Conservation (phyloP, 306 rosid species). For the Castanospermum australe region DNA sequence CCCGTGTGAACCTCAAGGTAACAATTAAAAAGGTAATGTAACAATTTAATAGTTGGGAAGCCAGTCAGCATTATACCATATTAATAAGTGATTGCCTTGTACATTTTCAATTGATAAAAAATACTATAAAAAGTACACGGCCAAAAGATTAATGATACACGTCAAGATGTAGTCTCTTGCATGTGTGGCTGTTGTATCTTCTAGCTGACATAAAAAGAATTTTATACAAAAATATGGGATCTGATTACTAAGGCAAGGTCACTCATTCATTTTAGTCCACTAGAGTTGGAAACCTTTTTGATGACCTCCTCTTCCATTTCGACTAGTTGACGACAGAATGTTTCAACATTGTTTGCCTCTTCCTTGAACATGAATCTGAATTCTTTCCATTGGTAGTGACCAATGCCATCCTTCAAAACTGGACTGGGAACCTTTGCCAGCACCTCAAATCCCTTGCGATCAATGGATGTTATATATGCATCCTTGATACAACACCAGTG, state of each 20-base stretch:
- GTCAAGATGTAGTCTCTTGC: background rate
- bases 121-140: background rate
- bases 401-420: slow-evolving; percentile 45
- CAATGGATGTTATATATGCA: slow-evolving; percentile 63
- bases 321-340: slow-evolving; percentile 69
- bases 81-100: background rate
- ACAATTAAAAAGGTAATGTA: background rate
- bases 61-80: background rate
- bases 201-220: background rate
- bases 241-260: background rate
- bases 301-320: slow-evolving; percentile 86
- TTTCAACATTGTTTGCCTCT: slow-evolving; percentile 59
- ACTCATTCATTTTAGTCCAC: slow-evolving; percentile 50
- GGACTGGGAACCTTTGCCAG: slow-evolving; percentile 59
- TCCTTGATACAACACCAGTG: slow-evolving; percentile 50
- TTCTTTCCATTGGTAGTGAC: slow-evolving; percentile 68
- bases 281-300: slow-evolving; percentile 57
- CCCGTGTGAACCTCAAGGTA: background rate
- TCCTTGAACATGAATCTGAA: slow-evolving; percentile 63
- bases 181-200: background rate
- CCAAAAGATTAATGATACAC: background rate
- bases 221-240: background rate
- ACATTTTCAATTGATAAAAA: background rate
- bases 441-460: slow-evolving; percentile 78
- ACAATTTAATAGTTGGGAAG: background rate